Evolutionary conservation across 2,329 filamentous ascomycete species (phyloP).

Genomic region (Aspergillus thermomutatus): DNA sequence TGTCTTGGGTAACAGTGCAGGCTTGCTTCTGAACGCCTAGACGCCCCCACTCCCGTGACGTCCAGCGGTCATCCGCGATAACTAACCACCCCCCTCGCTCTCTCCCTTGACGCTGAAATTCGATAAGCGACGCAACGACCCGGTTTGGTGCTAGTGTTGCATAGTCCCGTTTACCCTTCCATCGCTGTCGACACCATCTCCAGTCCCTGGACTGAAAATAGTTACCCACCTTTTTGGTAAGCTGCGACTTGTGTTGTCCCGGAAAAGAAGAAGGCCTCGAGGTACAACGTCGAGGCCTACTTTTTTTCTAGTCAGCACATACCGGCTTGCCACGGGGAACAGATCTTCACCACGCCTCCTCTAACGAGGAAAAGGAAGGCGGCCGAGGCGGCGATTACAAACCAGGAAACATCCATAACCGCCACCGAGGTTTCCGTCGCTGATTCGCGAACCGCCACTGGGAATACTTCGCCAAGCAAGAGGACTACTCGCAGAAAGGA

Average conservation of each 20-base stretch:
- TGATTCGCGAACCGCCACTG: conserved; percentile 23
- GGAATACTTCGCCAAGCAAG: conserved; percentile 16
- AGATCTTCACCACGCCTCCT: conserved; percentile 51
- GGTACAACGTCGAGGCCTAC: conserved; percentile 14
- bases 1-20: background rate
- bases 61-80: background rate
- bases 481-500: conserved; percentile 16
- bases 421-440: conserved; percentile 26
- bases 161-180: background rate
- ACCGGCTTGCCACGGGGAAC: conserved; percentile 12
- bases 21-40: background rate
- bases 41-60: background rate
- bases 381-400: conserved; percentile 42
- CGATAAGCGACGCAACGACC: background rate
- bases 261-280: conserved; percentile 22
- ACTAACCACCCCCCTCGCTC: background rate
- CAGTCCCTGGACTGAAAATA: background rate
- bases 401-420: conserved; percentile 26
- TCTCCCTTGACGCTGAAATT: background rate
- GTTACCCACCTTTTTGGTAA: conserved; percentile 8
- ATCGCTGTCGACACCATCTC: conserved; percentile 1
- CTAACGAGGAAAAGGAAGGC: conserved; percentile 53
- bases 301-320: conserved; percentile 23
- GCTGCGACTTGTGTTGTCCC: conserved; percentile 25
- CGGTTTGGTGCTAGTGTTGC: background rate